Conservation (phyloP, 73 alveolate species). For the Paramecium caudatum region DNA sequence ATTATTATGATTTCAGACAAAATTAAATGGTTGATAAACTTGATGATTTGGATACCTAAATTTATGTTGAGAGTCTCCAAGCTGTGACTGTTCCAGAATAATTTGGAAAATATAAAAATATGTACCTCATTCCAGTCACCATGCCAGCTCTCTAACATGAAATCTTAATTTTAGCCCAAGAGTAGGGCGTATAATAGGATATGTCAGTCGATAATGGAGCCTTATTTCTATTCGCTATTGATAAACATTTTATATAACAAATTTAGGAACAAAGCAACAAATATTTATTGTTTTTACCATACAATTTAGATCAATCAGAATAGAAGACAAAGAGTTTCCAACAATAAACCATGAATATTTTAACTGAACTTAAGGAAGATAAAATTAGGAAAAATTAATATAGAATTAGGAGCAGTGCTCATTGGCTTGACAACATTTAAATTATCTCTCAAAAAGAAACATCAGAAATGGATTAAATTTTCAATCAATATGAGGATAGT, state of each 20-base stretch:
- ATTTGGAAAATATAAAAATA: not conserved
- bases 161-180: not conserved
- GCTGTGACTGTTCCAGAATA: no score
- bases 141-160: slow-evolving; percentile 51
- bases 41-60: slow-evolving; percentile 64
- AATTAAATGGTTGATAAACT: not conserved
- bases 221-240: slow-evolving; percentile 59
- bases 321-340: slow-evolving; percentile 18
- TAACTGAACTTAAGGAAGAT: slow-evolving; percentile 54
- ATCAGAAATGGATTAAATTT: slow-evolving; percentile 21
- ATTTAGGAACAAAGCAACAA: slow-evolving; percentile 22
- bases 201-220: slow-evolving; percentile 62
- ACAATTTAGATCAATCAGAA: slow-evolving; percentile 32
- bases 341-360: slow-evolving; percentile 23
- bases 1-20: slow-evolving; percentile 34
- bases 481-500: slow-evolving; percentile 47
- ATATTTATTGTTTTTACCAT: slow-evolving; percentile 14
- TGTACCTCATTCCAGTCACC: slow-evolving; percentile 41
- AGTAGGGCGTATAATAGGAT: slow-evolving; percentile 7
- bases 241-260: slow-evolving; percentile 19
- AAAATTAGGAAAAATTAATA: slow-evolving; percentile 38
- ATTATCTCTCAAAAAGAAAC: not conserved
- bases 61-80: slow-evolving; percentile 13
- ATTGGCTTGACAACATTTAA: slow-evolving; percentile 53
- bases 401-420: slow-evolving; percentile 63